Evolutionary conservation across 2,329 filamentous ascomycete species (phyloP).

Genomic region (Trichoderma lentiforme): DNA sequence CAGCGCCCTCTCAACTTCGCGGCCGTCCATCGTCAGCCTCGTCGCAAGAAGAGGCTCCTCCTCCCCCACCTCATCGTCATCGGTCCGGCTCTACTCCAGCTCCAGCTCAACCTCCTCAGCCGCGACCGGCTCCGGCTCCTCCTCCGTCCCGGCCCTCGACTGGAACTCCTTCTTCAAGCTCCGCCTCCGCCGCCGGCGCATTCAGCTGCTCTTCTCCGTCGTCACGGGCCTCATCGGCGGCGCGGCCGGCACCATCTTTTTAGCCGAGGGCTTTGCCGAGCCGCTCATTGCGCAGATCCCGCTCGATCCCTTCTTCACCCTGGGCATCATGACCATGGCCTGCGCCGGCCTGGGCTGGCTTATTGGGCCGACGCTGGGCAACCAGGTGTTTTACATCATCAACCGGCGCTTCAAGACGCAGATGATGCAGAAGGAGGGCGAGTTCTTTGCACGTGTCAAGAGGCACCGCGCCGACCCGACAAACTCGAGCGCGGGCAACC

Average conservation of each 20-base stretch:
- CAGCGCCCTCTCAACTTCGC: not conserved
- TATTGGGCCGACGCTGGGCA: constrained; percentile 77
- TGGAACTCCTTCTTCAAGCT: constrained; percentile 95
- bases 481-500: constrained; percentile 84
- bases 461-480: constrained; percentile 88
- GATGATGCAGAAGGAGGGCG: constrained; percentile 85
- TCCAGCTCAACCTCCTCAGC: not conserved
- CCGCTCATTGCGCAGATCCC: constrained; percentile 67
- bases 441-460: constrained; percentile 90
- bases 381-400: constrained; percentile 70
- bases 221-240: constrained; percentile 61
- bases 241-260: constrained; percentile 58
- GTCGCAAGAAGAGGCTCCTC: not conserved
- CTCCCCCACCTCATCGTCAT: not conserved
- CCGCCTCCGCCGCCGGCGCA: constrained; percentile 77
- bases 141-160: constrained; percentile 47
- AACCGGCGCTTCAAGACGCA: constrained; percentile 68
- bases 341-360: constrained; percentile 85
- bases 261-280: constrained; percentile 72
- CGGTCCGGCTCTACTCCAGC: not conserved
- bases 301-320: constrained; percentile 80
- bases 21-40: constrained; percentile 14
- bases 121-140: not conserved
- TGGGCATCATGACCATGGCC: constrained; percentile 75
- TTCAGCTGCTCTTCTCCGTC: constrained; percentile 76